A percentile compares a stretch with the other conserved stretches of the same genome.
These are phyloP conservation scores for Diaporthe sp. DNA, from an alignment of 2,329 filamentous ascomycete species.

Conservation along the genomic window DNA sequence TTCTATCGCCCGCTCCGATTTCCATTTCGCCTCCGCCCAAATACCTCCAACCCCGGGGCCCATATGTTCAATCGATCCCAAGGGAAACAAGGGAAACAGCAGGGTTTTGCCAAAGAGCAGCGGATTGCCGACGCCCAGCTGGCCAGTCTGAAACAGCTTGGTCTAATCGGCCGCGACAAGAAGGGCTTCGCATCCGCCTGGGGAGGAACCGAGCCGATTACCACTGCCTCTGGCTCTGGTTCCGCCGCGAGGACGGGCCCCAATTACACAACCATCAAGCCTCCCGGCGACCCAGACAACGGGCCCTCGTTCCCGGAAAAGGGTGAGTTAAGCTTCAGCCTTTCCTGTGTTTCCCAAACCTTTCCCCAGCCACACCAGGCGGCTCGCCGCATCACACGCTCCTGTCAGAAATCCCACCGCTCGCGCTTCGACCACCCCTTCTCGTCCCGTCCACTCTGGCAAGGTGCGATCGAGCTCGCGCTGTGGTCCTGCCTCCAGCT, in stretches of 20 bases:
- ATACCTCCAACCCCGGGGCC: slow-evolving; percentile 39
- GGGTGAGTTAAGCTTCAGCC: slow-evolving; percentile 46
- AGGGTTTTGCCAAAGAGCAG: slow-evolving; percentile 55
- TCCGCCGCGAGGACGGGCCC: slow-evolving; percentile 34
- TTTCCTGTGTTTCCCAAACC: slow-evolving; percentile 7
- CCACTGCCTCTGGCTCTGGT: slow-evolving; percentile 30
- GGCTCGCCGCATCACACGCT: neutral
- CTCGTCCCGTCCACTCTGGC: neutral
- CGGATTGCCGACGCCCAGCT: slow-evolving; percentile 52
- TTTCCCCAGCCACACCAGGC: slow-evolving; percentile 36
- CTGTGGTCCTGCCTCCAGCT: neutral
- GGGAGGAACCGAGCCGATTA: slow-evolving; percentile 42
- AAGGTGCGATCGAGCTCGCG: slow-evolving; percentile 8
- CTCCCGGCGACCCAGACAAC: slow-evolving; percentile 39
- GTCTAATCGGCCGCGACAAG: slow-evolving; percentile 47
- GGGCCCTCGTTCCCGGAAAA: slow-evolving; percentile 49
- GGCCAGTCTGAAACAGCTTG: slow-evolving; percentile 53
- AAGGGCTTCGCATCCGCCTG: slow-evolving; percentile 44
- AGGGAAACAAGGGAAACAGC: slow-evolving; percentile 52
- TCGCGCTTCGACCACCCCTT: slow-evolving; percentile 7
- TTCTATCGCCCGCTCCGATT: slow-evolving; percentile 37
- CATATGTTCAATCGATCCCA: slow-evolving; percentile 63
- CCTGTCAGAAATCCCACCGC: slow-evolving; percentile 11
- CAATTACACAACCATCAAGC: slow-evolving; percentile 33
- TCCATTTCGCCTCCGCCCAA: slow-evolving; percentile 35